These are phyloP conservation scores for Apophysomyces elegans DNA, from an alignment of 371 early-diverging fungal species.

Conservation along the genomic window DNA sequence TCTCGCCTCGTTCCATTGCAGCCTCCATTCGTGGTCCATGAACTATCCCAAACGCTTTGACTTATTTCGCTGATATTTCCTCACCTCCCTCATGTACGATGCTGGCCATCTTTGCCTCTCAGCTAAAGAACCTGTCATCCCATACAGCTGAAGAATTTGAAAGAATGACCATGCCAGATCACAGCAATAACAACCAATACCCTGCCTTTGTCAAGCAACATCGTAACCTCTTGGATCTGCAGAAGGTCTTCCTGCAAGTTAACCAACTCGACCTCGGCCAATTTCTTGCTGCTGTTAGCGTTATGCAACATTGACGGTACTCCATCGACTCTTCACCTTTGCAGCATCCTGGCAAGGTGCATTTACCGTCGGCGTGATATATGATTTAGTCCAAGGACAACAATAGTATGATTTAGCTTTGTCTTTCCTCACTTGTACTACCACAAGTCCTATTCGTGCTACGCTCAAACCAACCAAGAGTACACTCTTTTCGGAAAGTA, in stretches of 20 bases:
- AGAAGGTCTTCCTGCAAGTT: conserved; percentile 47
- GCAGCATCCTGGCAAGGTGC: conserved; percentile 28
- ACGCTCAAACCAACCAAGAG: conserved; percentile 47
- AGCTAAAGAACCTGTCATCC: conserved; percentile 36
- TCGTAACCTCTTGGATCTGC: conserved; percentile 54
- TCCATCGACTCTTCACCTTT: conserved; percentile 59
- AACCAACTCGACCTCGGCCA: conserved; percentile 48
- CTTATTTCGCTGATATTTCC: conserved; percentile 52
- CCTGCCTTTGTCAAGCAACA: conserved; percentile 46
- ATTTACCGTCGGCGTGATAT: conserved; percentile 49
- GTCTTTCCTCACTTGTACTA: conserved; percentile 27
- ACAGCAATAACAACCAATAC: conserved; percentile 34
- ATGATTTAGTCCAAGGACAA: conserved; percentile 44
- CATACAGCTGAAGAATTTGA: conserved; percentile 45
- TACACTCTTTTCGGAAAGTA: no score
- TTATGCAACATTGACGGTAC: conserved; percentile 60
- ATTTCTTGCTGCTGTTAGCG: conserved; percentile 49
- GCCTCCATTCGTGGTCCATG: conserved; percentile 52
- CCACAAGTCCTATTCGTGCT: conserved; percentile 27
- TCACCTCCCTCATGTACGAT: conserved; percentile 53
- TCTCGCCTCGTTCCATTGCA: conserved; percentile 57
- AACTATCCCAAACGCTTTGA: conserved; percentile 53
- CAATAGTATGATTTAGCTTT: conserved; percentile 50
- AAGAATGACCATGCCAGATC: conserved; percentile 41
- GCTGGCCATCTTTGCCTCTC: conserved; percentile 44